Conservation (phyloP, 2,329 filamentous ascomycete species). For the Cladosporium sp. region DNA sequence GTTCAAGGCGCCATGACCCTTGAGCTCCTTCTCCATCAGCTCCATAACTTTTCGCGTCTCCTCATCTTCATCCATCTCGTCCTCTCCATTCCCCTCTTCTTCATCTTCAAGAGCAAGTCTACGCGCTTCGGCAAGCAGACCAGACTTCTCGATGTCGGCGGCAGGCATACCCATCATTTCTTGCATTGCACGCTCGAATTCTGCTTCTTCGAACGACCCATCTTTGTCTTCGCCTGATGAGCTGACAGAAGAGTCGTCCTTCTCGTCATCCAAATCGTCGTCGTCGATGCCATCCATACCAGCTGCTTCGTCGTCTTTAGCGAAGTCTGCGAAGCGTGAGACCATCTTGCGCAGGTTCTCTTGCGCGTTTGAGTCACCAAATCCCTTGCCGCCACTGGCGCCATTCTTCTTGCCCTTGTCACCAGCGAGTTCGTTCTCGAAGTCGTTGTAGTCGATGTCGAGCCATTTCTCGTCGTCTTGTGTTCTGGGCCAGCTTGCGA, state of each 20-base stretch:
- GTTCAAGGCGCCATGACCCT: conserved; percentile 62
- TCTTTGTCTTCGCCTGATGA: conserved; percentile 69
- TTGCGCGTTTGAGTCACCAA: conserved; percentile 65
- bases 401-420: conserved; percentile 31
- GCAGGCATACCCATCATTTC: conserved; percentile 77
- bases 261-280: conserved; percentile 59
- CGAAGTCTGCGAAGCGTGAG: conserved; percentile 83
- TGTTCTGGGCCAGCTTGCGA: conserved; percentile 63
- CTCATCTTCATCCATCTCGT: conserved; percentile 49
- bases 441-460: conserved; percentile 84
- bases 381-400: conserved; percentile 24
- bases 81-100: conserved; percentile 36
- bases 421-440: conserved; percentile 72
- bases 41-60: conserved; percentile 63
- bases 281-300: conserved; percentile 67
- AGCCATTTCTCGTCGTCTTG: conserved; percentile 89
- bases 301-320: conserved; percentile 81
- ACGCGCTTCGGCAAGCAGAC: conserved; percentile 32
- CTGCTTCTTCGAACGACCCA: conserved; percentile 76
- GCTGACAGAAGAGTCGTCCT: conserved; percentile 36
- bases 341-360: conserved; percentile 86
- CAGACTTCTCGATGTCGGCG: conserved; percentile 31
- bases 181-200: conserved; percentile 83
- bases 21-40: conserved; percentile 70
- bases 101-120: conserved; percentile 37